These are phyloP conservation scores for Colletotrichum higginsianum DNA, from an alignment of 2,329 filamentous ascomycete species.

Conservation along the genomic window DNA sequence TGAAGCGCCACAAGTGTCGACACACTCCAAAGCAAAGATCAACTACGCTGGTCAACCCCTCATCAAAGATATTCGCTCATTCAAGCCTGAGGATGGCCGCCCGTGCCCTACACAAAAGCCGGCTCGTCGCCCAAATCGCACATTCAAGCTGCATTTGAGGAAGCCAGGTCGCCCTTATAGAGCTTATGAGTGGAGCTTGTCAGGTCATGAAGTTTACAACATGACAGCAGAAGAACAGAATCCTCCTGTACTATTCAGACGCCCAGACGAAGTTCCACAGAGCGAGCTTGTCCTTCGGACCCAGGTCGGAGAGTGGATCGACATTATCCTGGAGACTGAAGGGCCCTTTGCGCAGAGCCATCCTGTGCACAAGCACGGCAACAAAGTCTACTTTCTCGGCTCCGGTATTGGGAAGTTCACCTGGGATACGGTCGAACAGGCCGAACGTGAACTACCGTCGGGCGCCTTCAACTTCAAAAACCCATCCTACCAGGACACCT, in stretches of 20 bases:
- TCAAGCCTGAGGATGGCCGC: constrained; percentile 11
- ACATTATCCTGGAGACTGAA: constrained; percentile 21
- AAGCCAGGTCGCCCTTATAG: constrained; percentile 23
- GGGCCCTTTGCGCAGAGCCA: constrained; percentile 25
- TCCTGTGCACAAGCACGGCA: constrained; percentile 10
- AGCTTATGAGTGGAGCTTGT: constrained; percentile 25
- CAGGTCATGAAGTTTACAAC: constrained; percentile 8
- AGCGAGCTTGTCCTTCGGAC: constrained; percentile 18
- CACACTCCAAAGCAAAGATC: background rate
- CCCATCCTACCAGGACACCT: constrained; percentile 57
- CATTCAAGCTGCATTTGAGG: constrained; percentile 6
- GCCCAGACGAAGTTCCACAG: background rate
- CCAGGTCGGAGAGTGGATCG: background rate
- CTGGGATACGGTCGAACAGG: constrained; percentile 3
- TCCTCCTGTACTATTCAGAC: background rate
- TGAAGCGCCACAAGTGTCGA: background rate
- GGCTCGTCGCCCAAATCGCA: background rate
- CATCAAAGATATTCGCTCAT: background rate
- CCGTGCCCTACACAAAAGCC: background rate
- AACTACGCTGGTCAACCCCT: constrained; percentile 23
- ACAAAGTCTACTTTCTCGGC: constrained; percentile 9
- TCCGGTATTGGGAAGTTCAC: background rate
- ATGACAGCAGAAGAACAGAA: constrained; percentile 1
- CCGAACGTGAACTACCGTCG: background rate
- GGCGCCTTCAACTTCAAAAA: constrained; percentile 58